phyloP scores from a whole-genome alignment of 2,329 filamentous ascomycete species.

The Stagonosporopsis vannaccii region DNA sequence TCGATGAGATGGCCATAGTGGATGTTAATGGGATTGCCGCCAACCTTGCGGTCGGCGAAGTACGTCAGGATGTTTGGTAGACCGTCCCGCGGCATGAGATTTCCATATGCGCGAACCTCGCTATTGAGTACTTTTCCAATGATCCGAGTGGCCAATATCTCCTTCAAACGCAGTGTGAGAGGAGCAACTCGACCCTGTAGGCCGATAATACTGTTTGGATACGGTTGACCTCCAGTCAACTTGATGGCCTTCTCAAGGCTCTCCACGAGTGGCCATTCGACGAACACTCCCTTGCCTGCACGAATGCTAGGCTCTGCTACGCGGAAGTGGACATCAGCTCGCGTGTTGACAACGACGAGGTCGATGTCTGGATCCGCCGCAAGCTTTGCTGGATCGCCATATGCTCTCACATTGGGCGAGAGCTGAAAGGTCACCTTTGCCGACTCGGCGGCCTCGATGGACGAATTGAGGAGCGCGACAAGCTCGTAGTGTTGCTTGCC shows the following conservation, averaged over 20 bases:
- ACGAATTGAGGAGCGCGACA: constrained; percentile 57
- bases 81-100: constrained; percentile 17
- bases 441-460: constrained; percentile 48
- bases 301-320: constrained; percentile 57
- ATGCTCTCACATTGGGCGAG: constrained; percentile 50
- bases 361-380: constrained; percentile 46
- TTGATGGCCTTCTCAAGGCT: constrained; percentile 49
- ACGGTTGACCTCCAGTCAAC: constrained; percentile 39
- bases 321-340: constrained; percentile 61
- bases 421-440: constrained; percentile 53
- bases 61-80: constrained; percentile 23
- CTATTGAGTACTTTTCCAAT: constrained; percentile 53
- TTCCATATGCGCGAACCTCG: constrained; percentile 20
- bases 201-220: constrained; percentile 48
- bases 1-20: constrained; percentile 31
- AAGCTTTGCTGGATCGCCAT: constrained; percentile 52
- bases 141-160: constrained; percentile 48
- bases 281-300: constrained; percentile 62
- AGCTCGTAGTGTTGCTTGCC: constrained; percentile 52
- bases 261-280: constrained; percentile 59
- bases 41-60: constrained; percentile 26
- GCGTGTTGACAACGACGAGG: constrained; percentile 60
- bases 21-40: constrained; percentile 30
- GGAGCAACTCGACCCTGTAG: constrained; percentile 54
- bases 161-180: constrained; percentile 48